Conservation (phyloP, 352 stramenopile genomes). For the Elongisporangium senticosum region DNA sequence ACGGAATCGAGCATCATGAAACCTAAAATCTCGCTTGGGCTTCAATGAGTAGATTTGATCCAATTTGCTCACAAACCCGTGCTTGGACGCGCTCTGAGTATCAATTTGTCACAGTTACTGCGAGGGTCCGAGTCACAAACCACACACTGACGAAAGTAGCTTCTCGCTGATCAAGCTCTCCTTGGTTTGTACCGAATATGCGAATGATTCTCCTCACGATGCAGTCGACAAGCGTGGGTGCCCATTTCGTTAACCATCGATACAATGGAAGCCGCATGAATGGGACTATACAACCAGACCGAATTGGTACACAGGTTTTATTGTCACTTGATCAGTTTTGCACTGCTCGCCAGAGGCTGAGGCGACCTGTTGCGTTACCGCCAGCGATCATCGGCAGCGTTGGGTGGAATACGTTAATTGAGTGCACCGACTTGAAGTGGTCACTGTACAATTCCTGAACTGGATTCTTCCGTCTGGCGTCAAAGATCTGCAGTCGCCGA, state of each 20-base stretch:
- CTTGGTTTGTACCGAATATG: not conserved
- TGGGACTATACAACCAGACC: too few relatives aligned
- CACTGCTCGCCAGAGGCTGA: constrained; percentile 60
- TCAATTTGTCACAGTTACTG: not conserved
- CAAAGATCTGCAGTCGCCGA: constrained; percentile 79
- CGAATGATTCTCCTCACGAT: too few relatives aligned
- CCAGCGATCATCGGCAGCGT: constrained; percentile 59
- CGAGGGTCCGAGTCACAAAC: not conserved
- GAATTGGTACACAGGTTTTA: too few relatives aligned
- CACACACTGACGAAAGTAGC: not conserved
- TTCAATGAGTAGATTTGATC: not conserved
- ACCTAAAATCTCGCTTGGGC: not conserved
- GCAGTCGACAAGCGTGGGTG: too few relatives aligned
- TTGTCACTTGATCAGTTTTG: too few relatives aligned
- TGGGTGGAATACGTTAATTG: constrained; percentile 84
- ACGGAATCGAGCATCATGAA: not conserved
- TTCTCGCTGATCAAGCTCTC: not conserved
- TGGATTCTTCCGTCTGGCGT: constrained; percentile 50
- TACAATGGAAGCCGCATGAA: too few relatives aligned
- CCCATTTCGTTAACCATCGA: too few relatives aligned
- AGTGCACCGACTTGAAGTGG: constrained; percentile 77
- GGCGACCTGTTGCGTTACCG: constrained; percentile 69
- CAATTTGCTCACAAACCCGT: not conserved
- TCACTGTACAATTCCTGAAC: constrained; percentile 67
- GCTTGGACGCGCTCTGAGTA: not conserved